Evolutionary conservation across 2,329 filamentous ascomycete species (phyloP).

Genomic region (Colletotrichum incanum): DNA sequence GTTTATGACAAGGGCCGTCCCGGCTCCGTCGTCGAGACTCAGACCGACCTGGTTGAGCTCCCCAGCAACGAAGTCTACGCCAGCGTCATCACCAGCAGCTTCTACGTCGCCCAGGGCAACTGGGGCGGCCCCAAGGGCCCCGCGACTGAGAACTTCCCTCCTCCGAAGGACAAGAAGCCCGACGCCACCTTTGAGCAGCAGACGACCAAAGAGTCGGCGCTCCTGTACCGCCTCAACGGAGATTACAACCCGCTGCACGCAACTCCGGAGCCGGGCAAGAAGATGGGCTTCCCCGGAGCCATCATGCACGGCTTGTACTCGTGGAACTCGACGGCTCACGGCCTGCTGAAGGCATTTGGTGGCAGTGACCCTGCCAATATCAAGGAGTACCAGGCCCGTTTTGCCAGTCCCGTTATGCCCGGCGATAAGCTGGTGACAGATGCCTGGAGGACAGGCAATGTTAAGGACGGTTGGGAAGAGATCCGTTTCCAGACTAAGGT

Average conservation of each 20-base stretch:
- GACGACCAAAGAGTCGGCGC: slow-evolving; percentile 79
- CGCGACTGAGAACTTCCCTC: slow-evolving; percentile 82
- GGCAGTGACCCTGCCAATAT: slow-evolving; percentile 85
- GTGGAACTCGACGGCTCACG: slow-evolving; percentile 86
- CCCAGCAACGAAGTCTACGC: slow-evolving; percentile 79
- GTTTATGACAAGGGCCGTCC: slow-evolving; percentile 93
- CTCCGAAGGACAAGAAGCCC: slow-evolving; percentile 79
- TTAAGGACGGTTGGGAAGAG: slow-evolving; percentile 81
- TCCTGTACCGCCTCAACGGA: slow-evolving; percentile 88
- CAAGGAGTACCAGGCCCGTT: slow-evolving; percentile 90
- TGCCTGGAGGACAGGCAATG: slow-evolving; percentile 83
- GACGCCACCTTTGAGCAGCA: slow-evolving; percentile 80
- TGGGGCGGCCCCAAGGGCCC: slow-evolving; percentile 96
- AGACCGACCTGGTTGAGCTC: slow-evolving; percentile 82
- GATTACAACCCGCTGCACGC: slow-evolving; percentile 97
- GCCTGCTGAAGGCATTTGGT: slow-evolving; percentile 80
- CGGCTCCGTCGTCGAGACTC: slow-evolving; percentile 85
- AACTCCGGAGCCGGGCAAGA: slow-evolving; percentile 84
- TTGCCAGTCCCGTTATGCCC: slow-evolving; percentile 87
- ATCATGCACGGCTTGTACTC: slow-evolving; percentile 93
- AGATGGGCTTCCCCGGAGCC: slow-evolving; percentile 92
- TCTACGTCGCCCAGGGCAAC: slow-evolving; percentile 84
- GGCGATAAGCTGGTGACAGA: slow-evolving; percentile 86
- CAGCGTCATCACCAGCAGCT: slow-evolving; percentile 78
- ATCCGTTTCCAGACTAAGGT: slow-evolving; percentile 85